Conservation (phyloP, 495 filamentous ascomycete species). For the Diplogelasinospora grovesii region DNA sequence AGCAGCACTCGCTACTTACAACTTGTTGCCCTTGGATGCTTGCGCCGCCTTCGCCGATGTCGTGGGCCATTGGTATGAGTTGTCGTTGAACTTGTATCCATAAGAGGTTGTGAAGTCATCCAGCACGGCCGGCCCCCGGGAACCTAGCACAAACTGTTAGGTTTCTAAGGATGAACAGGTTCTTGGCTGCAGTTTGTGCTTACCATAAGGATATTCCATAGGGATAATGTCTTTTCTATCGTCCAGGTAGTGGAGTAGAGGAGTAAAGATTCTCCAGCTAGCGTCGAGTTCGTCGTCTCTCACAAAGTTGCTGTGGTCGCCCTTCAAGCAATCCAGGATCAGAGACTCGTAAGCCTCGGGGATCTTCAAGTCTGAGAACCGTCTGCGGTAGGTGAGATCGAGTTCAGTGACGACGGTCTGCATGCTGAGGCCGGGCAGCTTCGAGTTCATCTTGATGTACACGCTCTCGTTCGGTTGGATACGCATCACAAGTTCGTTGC, state of each 20-base stretch:
- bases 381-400: conserved; percentile 94
- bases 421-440: conserved; percentile 97
- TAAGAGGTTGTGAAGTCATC: conserved; percentile 98
- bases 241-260: conserved; percentile 94
- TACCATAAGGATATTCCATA: conserved; percentile 99
- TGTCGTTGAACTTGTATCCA: conserved; percentile 98
- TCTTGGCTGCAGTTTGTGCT: conserved; percentile 28
- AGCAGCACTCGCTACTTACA: conserved; percentile 44
- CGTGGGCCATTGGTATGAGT: conserved; percentile 89
- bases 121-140: conserved; percentile 89
- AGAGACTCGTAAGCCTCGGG: conserved; percentile 98
- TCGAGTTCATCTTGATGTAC: conserved; percentile 99
- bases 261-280: conserved; percentile 97
- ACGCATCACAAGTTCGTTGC: conserved; percentile 98
- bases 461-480: conserved; percentile 99
- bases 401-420: conserved; percentile 99
- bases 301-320: conserved; percentile 99
- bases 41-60: conserved; percentile 51
- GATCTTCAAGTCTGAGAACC: conserved; percentile 99
- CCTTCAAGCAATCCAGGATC: conserved; percentile 96
- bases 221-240: conserved; percentile 98
- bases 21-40: conserved; percentile 63
- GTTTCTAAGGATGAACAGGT: not conserved
- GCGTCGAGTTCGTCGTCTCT: conserved; percentile 97
- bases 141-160: conserved; percentile 52